A percentile compares a stretch with the other conserved stretches of the same genome.
These are phyloP conservation scores for Pseudopithomyces chartarum DNA, from an alignment of 2,329 filamentous ascomycete species.

Conservation along the genomic window DNA sequence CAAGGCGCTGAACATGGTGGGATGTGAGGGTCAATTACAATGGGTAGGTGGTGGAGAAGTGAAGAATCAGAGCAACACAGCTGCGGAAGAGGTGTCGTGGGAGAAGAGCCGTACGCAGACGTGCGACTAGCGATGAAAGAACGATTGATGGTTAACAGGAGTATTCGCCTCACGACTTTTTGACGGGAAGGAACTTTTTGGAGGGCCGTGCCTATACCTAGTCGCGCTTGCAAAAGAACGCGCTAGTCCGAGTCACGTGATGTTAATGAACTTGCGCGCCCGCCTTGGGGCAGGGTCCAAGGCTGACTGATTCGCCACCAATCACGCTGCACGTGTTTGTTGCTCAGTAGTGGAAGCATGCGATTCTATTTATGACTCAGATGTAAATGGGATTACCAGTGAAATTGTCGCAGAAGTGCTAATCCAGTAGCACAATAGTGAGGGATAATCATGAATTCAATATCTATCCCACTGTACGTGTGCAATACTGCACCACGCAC, in stretches of 20 bases:
- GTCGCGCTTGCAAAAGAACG: slow-evolving; percentile 10
- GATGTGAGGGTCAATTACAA: slow-evolving; percentile 19
- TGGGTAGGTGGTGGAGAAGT: slow-evolving; percentile 16
- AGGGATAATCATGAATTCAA: no score
- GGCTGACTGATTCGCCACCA: no score
- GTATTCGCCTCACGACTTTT: slow-evolving; percentile 20
- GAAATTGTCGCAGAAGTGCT: no score
- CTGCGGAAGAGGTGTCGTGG: slow-evolving; percentile 11
- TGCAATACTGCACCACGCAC: no score
- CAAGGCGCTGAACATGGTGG: slow-evolving; percentile 51
- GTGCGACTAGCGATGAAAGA: slow-evolving; percentile 22
- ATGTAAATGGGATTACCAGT: no score
- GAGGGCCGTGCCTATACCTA: slow-evolving; percentile 20
- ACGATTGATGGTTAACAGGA: slow-evolving; percentile 15
- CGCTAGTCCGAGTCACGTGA: slow-evolving; percentile 28
- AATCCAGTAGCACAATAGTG: no score
- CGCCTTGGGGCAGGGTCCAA: no score
- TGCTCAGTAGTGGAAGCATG: no score
- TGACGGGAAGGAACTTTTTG: slow-evolving; percentile 29
- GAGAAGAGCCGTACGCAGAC: slow-evolving; percentile 16
- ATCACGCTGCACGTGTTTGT: no score
- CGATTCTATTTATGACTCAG: no score
- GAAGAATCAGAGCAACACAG: slow-evolving; percentile 14
- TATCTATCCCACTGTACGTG: no score
- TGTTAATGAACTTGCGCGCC: not conserved